A percentile compares a stretch with the other conserved stretches of the same genome.
Conservation (phyloP, 225 moss, liverwort and hornwort genomes). For the Straminergon stramineum region DNA sequence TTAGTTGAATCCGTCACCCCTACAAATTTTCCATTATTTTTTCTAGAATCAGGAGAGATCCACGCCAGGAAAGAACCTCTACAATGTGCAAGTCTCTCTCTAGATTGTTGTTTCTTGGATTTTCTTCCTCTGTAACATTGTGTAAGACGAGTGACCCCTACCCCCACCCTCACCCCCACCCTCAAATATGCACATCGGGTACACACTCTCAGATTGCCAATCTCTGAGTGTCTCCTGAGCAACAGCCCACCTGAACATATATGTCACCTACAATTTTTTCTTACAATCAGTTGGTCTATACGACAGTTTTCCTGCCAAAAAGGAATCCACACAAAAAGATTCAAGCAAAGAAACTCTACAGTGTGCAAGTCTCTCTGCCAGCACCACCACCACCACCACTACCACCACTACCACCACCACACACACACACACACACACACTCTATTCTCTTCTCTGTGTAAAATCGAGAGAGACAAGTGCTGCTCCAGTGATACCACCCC, state of each 20-base stretch:
- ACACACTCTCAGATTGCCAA: background rate
- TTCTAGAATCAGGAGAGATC: background rate
- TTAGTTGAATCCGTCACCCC: background rate
- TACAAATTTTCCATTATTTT: background rate
- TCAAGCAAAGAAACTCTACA: background rate
- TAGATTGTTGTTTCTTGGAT: background rate
- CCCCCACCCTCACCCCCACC: too few relatives aligned
- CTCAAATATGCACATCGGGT: too few relatives aligned
- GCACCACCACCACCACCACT: too few relatives aligned
- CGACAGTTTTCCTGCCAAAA: background rate
- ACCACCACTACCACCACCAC: too few relatives aligned
- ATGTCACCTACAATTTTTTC: background rate
- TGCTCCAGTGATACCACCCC: background rate
- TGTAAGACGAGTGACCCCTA: background rate
- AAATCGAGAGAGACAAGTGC: background rate
- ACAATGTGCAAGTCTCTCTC: background rate
- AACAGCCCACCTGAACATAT: background rate
- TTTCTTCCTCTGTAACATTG: background rate
- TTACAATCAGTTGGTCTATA: background rate
- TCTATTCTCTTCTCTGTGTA: background rate
- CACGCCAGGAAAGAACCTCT: background rate
- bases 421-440: too few relatives aligned
- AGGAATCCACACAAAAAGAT: background rate
- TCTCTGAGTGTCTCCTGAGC: background rate
- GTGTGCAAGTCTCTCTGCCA: background rate